Conservation (phyloP, 2,329 filamentous ascomycete genomes). For the Fusarium musae region DNA sequence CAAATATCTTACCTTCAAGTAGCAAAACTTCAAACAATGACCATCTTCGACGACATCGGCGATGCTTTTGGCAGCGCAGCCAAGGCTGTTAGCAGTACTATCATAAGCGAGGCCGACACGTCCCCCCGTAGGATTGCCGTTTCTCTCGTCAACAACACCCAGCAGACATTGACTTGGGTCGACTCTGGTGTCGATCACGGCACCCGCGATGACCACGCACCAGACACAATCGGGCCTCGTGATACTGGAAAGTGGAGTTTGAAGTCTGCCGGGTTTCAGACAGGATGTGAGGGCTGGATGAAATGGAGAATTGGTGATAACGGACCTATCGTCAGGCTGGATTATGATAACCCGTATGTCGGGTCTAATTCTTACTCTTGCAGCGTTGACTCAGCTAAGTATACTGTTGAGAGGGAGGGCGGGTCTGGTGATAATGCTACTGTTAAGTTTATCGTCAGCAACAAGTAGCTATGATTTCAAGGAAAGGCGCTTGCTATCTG, state of each 20-base stretch:
- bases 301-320: not conserved
- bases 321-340: not conserved
- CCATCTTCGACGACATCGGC: not conserved
- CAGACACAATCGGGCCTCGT: not conserved
- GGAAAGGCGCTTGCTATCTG: not conserved
- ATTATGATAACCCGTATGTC: not conserved
- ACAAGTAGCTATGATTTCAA: not conserved
- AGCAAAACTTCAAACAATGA: not conserved
- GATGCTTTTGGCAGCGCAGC: not conserved
- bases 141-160: not conserved
- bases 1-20: not conserved
- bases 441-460: not conserved
- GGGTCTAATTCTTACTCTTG: not conserved
- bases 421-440: not conserved
- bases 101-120: no score
- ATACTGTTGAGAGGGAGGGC: not conserved
- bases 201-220: not conserved
- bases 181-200: not conserved
- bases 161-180: not conserved
- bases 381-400: not conserved
- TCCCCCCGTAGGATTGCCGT: not conserved
- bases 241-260: not conserved
- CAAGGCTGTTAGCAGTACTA: no score
- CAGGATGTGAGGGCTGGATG: not conserved
- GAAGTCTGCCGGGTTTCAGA: not conserved